Evolutionary conservation across 2,329 filamentous ascomycete genomes (phyloP).

Genomic region (Hymenoscyphus fraxineus): DNA sequence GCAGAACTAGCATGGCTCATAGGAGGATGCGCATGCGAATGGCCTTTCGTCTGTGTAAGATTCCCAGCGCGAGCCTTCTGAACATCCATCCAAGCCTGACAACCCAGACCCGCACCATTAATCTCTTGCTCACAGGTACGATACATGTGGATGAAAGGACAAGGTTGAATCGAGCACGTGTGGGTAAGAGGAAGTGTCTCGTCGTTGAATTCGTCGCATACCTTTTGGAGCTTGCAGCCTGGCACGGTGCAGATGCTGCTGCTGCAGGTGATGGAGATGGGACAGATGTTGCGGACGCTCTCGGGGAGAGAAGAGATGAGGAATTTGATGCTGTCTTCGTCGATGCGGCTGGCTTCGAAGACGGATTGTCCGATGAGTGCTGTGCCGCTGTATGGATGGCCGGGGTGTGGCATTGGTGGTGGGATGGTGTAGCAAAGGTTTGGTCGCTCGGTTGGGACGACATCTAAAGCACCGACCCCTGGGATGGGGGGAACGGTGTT

Average conservation of each 20-base stretch:
- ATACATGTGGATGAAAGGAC: constrained; percentile 5
- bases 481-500: neutral
- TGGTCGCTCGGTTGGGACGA: neutral
- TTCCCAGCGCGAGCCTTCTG: neutral
- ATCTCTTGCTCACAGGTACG: constrained; percentile 11
- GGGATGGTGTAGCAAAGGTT: neutral
- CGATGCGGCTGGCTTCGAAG: neutral
- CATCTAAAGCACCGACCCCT: neutral
- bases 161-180: neutral
- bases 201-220: constrained; percentile 15
- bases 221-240: constrained; percentile 6
- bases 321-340: neutral
- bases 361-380: neutral
- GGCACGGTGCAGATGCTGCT: constrained; percentile 6
- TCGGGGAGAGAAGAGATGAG: constrained; percentile 9
- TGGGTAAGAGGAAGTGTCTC: neutral
- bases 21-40: neutral
- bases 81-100: neutral
- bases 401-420: neutral
- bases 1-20: neutral
- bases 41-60: neutral
- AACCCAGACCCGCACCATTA: neutral
- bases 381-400: neutral
- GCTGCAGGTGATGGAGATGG: constrained; percentile 10
- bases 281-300: constrained; percentile 17